A percentile compares a stretch with the other conserved stretches of the same genome.
Evolutionary conservation across 345 rosid species (phyloP).

Genomic region (Citrus maxima): DNA sequence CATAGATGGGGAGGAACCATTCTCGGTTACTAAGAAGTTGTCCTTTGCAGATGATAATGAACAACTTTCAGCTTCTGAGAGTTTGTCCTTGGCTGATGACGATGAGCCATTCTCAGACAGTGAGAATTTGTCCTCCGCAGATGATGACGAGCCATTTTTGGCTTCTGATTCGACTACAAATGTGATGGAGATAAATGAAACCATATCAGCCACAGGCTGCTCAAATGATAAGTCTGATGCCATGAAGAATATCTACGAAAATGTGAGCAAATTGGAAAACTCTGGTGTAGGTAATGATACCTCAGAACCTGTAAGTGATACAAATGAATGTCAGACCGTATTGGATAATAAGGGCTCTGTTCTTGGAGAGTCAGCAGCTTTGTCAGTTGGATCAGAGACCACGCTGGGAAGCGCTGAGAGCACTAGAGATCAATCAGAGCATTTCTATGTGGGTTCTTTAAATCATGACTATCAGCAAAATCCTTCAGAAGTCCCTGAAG

Average conservation of each 20-base stretch:
- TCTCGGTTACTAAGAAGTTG: conserved; percentile 16
- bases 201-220: background rate
- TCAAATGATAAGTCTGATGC: conserved; percentile 9
- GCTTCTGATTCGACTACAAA: conserved; percentile 14
- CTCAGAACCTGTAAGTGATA: conserved; percentile 21
- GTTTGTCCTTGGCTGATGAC: conserved; percentile 3
- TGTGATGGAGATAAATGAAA: conserved; percentile 11
- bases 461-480: conserved; percentile 8
- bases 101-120: conserved; percentile 20
- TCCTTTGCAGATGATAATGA: conserved; percentile 15
- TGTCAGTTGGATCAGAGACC: conserved; percentile 4
- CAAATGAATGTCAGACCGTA: conserved; percentile 10
- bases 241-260: conserved; percentile 2
- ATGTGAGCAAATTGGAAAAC: conserved; percentile 1
- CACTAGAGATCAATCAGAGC: conserved; percentile 4
- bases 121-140: conserved; percentile 10
- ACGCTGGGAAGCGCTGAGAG: conserved; percentile 6
- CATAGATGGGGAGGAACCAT: conserved; percentile 17
- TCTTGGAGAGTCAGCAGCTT: conserved; percentile 17
- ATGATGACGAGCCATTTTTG: conserved; percentile 1
- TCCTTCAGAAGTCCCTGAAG: conserved; percentile 29
- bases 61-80: conserved; percentile 19
- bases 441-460: conserved; percentile 1
- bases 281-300: conserved; percentile 2
- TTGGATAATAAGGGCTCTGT: background rate